Evolutionary conservation across 345 rosid genomes (phyloP).

Genomic region (Pistacia vera): DNA sequence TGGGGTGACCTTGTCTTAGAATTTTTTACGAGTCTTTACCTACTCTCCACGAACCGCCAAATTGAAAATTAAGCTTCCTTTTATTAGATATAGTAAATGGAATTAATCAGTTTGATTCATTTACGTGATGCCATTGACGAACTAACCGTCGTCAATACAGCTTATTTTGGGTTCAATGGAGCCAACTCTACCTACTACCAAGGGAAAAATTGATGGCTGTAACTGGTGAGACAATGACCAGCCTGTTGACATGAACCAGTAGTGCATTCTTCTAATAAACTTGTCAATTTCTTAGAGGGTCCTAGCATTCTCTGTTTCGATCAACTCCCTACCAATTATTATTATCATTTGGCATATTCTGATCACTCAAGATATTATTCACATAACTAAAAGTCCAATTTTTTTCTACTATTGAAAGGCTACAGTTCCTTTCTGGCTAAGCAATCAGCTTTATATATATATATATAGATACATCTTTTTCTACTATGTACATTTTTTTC

Average conservation of each 20-base stretch:
- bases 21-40: constrained; percentile 12
- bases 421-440: not conserved
- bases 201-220: not conserved
- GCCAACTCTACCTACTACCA: constrained; percentile 8
- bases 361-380: not conserved
- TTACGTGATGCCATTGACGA: not conserved
- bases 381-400: not conserved
- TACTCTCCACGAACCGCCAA: not conserved
- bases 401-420: not conserved
- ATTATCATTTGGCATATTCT: not conserved
- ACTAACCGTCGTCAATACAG: not conserved
- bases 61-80: not conserved
- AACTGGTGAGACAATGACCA: constrained; percentile 15
- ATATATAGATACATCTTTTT: too few species aligned
- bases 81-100: too few species aligned
- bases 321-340: not conserved
- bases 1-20: not conserved
- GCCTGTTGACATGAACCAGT: not conserved
- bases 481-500: not conserved
- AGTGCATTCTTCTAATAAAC: not conserved
- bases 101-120: not conserved
- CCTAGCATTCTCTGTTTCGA: not conserved
- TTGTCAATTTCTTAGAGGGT: not conserved
- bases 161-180: not conserved
- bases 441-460: not conserved